These are phyloP conservation scores for Hypoxylon sp. DNA, from an alignment of 2,329 filamentous ascomycete species.

Conservation along the genomic window DNA sequence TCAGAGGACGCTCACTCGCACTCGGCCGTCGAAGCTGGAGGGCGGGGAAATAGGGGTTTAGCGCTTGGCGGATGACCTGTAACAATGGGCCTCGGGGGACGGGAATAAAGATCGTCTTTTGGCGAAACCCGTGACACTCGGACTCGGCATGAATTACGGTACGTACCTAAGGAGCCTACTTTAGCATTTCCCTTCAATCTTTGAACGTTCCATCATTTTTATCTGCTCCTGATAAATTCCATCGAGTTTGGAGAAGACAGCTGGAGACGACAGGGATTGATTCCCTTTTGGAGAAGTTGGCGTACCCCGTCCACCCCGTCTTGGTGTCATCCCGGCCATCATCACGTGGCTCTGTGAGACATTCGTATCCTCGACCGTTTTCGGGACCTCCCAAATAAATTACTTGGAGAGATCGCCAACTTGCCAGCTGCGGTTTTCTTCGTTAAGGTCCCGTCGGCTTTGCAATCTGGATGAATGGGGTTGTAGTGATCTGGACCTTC, in stretches of 20 bases:
- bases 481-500: slow-evolving; percentile 19
- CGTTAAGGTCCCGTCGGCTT: slow-evolving; percentile 1
- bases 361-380: slow-evolving; percentile 28
- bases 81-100: slow-evolving; percentile 13
- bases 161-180: too few species aligned
- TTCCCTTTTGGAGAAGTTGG: slow-evolving; percentile 30
- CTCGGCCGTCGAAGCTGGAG: too few species aligned
- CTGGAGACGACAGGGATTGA: slow-evolving; percentile 8
- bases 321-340: slow-evolving; percentile 39
- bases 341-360: slow-evolving; percentile 47
- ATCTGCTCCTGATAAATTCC: not conserved
- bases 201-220: slow-evolving; percentile 4
- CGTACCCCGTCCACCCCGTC: slow-evolving; percentile 6
- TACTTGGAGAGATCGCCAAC: slow-evolving; percentile 7
- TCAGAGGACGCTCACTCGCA: not conserved
- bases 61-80: slow-evolving; percentile 33
- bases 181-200: slow-evolving; percentile 4
- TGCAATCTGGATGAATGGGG: slow-evolving; percentile 27
- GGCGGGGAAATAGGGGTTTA: slow-evolving; percentile 20
- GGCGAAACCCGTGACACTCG: slow-evolving; percentile 16
- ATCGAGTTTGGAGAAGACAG: not conserved
- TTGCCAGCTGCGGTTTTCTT: slow-evolving; percentile 14
- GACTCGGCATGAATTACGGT: not conserved
- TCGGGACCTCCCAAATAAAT: slow-evolving; percentile 19
- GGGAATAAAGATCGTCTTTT: slow-evolving; percentile 37